Conservation (phyloP, 2,329 filamentous ascomycete genomes). For the Coniella vitis region DNA sequence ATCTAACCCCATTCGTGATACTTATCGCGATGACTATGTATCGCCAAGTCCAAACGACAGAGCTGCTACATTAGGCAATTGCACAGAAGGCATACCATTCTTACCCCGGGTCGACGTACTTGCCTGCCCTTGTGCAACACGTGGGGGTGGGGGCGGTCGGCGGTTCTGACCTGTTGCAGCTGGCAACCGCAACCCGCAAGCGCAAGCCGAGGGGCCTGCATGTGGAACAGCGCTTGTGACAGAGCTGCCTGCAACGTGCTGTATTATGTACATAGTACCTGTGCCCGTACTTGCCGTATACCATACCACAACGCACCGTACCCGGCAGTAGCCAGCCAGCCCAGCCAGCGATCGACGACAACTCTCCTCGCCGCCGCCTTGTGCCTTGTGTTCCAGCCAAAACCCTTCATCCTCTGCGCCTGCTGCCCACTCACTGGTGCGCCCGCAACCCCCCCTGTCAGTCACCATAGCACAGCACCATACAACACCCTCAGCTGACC, state of each 20-base stretch:
- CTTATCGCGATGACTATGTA: neutral
- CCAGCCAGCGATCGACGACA: too few relatives aligned
- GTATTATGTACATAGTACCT: too few relatives aligned
- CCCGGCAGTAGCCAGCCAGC: too few relatives aligned
- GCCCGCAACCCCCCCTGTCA: neutral
- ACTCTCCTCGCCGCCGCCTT: too few relatives aligned
- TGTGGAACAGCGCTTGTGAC: neutral
- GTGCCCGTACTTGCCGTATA: too few relatives aligned
- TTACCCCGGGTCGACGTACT: neutral
- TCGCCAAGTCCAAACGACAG: neutral
- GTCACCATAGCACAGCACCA: neutral
- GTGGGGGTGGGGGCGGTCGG: neutral
- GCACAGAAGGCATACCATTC: neutral
- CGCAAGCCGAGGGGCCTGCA: neutral
- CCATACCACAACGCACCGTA: neutral
- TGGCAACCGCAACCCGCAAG: neutral
- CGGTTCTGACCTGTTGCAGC: neutral
- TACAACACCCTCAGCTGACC: conserved; percentile 8
- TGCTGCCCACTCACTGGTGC: neutral
- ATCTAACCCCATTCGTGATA: too few relatives aligned
- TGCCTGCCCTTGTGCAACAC: neutral
- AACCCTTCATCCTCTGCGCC: too few relatives aligned
- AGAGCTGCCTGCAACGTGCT: neutral
- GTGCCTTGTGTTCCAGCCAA: too few relatives aligned
- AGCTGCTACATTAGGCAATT: neutral